These are phyloP conservation scores for Neurospora crassa DNA, from an alignment of 2,329 filamentous ascomycete species.

Conservation along the genomic window DNA sequence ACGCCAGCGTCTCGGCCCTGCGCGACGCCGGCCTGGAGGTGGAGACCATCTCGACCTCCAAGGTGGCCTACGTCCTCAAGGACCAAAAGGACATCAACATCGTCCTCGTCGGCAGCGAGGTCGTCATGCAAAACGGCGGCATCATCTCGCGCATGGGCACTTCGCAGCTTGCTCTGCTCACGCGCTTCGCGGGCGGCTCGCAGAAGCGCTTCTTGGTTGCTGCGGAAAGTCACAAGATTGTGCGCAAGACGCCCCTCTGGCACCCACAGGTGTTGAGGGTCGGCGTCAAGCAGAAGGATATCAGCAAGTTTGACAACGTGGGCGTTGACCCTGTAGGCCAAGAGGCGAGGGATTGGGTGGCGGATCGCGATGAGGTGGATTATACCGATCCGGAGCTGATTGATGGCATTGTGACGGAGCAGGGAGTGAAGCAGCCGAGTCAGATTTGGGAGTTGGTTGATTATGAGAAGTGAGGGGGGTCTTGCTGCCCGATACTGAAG, in stretches of 20 bases:
- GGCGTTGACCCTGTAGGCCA: slow-evolving; percentile 18
- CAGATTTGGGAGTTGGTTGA: slow-evolving; percentile 20
- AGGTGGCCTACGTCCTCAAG: slow-evolving; percentile 66
- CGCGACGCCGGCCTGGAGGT: slow-evolving; percentile 70
- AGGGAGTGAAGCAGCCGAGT: slow-evolving; percentile 56
- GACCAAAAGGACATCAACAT: slow-evolving; percentile 59
- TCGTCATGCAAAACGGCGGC: slow-evolving; percentile 87
- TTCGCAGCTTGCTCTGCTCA: slow-evolving; percentile 77
- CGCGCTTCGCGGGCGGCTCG: slow-evolving; percentile 44
- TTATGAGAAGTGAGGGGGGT: slow-evolving; percentile 9
- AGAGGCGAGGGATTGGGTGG: slow-evolving; percentile 13
- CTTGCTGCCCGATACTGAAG: not conserved
- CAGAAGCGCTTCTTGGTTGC: slow-evolving; percentile 71
- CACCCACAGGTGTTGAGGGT: slow-evolving; percentile 57
- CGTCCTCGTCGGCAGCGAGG: slow-evolving; percentile 64
- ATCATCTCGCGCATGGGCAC: slow-evolving; percentile 81
- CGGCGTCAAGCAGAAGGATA: slow-evolving; percentile 62
- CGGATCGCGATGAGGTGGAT: slow-evolving; percentile 52
- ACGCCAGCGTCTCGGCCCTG: slow-evolving; percentile 60
- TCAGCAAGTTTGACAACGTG: slow-evolving; percentile 15
- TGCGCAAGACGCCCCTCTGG: slow-evolving; percentile 71
- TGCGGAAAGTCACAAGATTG: slow-evolving; percentile 94
- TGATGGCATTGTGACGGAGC: slow-evolving; percentile 66
- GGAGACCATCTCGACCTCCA: slow-evolving; percentile 66
- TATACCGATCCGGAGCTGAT: slow-evolving; percentile 64